Base-by-base conservation (phyloP, 2,329 filamentous ascomycete species). In the Penicillium polonicum region DNA sequence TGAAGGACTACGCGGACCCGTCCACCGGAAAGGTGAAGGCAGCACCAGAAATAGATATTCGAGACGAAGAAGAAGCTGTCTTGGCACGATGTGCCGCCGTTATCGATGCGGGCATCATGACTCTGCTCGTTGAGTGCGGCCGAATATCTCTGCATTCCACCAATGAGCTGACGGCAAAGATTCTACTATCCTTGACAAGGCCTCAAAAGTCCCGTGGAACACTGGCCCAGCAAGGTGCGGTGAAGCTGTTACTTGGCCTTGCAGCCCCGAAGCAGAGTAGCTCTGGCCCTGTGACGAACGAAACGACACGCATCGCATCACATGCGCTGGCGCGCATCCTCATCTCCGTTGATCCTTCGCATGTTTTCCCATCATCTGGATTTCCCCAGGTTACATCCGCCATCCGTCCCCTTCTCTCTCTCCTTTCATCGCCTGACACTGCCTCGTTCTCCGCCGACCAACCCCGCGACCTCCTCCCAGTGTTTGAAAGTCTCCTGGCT, bases 1-100 rank as follows among this genome's bases (percentile, higher is more conserved):
- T 99, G 44, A 97, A 96, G 78, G 91, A 92, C 2, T 99, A 97
- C 68, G 94, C 94, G 15, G 91, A 96, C 70, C 89, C 91, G 0
- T 87, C 87, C 69, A 88, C 91, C 0, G 85, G 86, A 5, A 92
- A 91, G 68, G 84, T 85, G 60, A 71, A 55, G 38, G 23, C 36
- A 17, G 83, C n/a, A 74, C 33, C 78, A 2, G 71, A 74, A 21
- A 72, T 80, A 0, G 85, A 92, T 69, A 84, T 85, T 8, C 79
- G 95, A 0, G 88, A 94, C 57, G 85, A 92, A 60, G 88, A 96
- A 57, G 81, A 87, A 2, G 86, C 90, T 63, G 92, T 96, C 35
- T 81, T 84, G 17, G 82, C 83, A 59, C 86, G 94, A 25, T 97
- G 93, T 74, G 86, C 84, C 70, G 83, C 83, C 12, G 82, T 97